phyloP scores from a whole-genome alignment of 352 stramenopile genomes.

The Globisporangium nodosum region DNA sequence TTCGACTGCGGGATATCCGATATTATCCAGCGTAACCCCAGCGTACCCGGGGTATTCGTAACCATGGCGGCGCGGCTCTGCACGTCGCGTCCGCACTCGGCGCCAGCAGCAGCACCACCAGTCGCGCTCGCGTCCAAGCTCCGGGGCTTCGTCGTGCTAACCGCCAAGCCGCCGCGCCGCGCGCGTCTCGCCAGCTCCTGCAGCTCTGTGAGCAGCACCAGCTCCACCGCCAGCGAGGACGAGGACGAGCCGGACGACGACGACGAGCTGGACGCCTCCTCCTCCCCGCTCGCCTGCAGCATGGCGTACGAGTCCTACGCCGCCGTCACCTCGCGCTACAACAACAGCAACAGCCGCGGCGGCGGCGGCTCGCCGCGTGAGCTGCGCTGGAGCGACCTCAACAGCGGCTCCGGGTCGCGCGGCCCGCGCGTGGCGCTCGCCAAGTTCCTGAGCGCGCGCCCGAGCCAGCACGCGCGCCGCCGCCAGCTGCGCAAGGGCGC shows the following conservation, averaged over 20 bases:
- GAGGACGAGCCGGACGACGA: conserved; percentile 15
- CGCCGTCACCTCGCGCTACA: conserved; percentile 47
- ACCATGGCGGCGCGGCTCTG: background rate
- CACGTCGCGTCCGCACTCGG: background rate
- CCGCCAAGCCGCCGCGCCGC: conserved; percentile 20
- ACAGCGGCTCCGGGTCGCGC: conserved; percentile 53
- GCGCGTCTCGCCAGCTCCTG: conserved; percentile 26
- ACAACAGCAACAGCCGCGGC: conserved; percentile 5
- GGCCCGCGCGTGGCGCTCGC: conserved; percentile 27
- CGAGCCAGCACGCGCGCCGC: conserved; percentile 24
- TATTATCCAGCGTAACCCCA: background rate
- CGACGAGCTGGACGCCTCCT: conserved; percentile 8
- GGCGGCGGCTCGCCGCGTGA: conserved; percentile 22
- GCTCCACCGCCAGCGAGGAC: conserved; percentile 36
- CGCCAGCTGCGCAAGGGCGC: conserved; percentile 15
- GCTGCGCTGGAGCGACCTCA: conserved; percentile 70
- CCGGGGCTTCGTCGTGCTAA: conserved; percentile 13
- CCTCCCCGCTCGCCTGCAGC: conserved; percentile 28
- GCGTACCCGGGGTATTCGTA: background rate
- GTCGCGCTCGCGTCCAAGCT: conserved; percentile 3
- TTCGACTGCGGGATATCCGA: background rate
- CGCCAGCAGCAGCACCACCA: background rate
- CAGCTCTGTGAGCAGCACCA: conserved; percentile 24
- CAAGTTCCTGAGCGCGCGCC: conserved; percentile 15
- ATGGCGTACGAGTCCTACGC: conserved; percentile 75